A percentile compares a stretch with the other conserved stretches of the same genome.
Conservation (phyloP, 495 filamentous ascomycete species). For the Penicillium goetzii region DNA sequence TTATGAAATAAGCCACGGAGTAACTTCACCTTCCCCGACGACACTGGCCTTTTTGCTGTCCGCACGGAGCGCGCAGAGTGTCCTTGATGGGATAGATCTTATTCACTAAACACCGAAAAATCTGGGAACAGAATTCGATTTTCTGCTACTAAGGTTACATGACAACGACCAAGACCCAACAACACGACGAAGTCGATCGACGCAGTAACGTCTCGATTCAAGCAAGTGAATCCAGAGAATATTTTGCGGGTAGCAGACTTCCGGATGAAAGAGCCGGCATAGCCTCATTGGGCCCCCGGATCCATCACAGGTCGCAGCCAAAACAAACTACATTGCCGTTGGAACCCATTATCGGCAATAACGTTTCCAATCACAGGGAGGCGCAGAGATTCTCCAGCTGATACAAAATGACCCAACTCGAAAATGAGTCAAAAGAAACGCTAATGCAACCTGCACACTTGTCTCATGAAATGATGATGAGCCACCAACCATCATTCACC, state of each 20-base stretch:
- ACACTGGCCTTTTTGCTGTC: no score
- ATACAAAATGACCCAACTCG: neutral
- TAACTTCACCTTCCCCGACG: neutral
- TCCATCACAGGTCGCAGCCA: neutral
- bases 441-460: neutral
- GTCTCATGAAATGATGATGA: neutral
- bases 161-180: neutral
- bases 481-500: neutral
- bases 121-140: neutral
- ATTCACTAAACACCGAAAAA: neutral
- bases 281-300: neutral
- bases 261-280: neutral
- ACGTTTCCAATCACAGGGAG: neutral
- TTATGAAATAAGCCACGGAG: neutral
- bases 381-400: neutral
- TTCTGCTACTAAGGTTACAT: neutral
- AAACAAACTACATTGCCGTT: neutral
- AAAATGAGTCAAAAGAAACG: neutral
- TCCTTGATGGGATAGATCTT: neutral
- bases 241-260: neutral
- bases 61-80: neutral
- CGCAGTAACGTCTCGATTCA: neutral
- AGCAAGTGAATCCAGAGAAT: neutral
- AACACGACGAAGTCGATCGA: no score
- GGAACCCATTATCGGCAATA: neutral